Base-by-base conservation (phyloP, 352 stramenopile genomes). In the Pythium dissotocum region DNA sequence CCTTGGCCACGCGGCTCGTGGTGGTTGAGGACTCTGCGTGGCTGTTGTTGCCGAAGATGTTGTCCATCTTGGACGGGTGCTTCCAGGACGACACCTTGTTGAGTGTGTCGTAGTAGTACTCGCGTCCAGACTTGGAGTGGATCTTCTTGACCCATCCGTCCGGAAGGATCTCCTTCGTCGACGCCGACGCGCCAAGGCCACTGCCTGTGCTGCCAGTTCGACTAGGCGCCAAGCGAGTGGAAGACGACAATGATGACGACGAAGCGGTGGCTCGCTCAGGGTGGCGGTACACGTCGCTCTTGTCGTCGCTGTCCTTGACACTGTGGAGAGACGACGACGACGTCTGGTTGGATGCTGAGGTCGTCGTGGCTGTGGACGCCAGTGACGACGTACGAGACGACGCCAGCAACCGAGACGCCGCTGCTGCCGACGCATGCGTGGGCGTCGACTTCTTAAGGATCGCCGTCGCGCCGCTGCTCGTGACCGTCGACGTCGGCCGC, bases 21-120 rank as follows among this genome's bases (percentile, higher is more conserved):
- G 33, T 36, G 61, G 14, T 82, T 65, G 53, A 61, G 28, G 28
- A 55, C 21, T 66, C 33, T 9, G 56, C 56, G 1, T 73, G 44
- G 61, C 63, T 72, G 10, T 75, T 78, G 38, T 72, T 71, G 58
- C 86, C 86, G 60, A 87, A 83, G 69, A 80, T 85, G 58, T 90
- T 83, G 21, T 88, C 69, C 60, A 85, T 73, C 66, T 87, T 89
- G 48, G 61, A 62, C 14, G 85, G 85, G 18, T 87, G 78, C 38
- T 89, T 93, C 85, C 79, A 93, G 6, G 82, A 89, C 49, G 81
- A 84, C 5, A 90, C 80, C 57, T 91, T 90, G 67, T 86, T 82
- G 42, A 78, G 63, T 0, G 79, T 90, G 58, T 93, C 81, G 68
- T 91, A 91, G 67, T 88, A 93, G 61, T 93, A 91, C 69, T 85